These are phyloP conservation scores for Geranium incanum DNA, from an alignment of 441 rosid species.

Conservation along the genomic window DNA sequence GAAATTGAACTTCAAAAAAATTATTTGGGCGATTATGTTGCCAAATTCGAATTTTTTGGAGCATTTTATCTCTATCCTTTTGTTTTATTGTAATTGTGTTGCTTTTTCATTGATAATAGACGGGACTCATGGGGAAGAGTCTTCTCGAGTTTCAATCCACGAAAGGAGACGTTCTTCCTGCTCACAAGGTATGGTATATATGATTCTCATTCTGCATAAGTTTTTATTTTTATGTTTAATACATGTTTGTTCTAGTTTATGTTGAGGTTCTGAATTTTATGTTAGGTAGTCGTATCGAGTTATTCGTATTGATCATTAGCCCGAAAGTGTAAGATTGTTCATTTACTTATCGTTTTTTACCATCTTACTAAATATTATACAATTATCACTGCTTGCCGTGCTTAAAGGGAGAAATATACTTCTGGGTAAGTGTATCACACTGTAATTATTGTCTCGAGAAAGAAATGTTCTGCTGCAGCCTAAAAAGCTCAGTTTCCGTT, in stretches of 20 bases:
- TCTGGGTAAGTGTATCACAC: background rate
- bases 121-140: slow-evolving; percentile 88
- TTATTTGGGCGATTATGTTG: background rate
- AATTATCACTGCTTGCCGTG: background rate
- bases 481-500: slow-evolving; percentile 1
- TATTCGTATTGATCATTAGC: background rate
- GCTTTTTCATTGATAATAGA: slow-evolving; percentile 30
- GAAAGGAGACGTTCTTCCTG: slow-evolving; percentile 90
- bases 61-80: background rate
- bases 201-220: background rate
- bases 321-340: background rate
- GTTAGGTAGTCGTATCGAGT: background rate
- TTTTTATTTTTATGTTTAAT: background rate
- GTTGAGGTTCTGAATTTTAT: slow-evolving; percentile 5
- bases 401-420: background rate
- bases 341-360: background rate
- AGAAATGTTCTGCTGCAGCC: slow-evolving; percentile 9
- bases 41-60: background rate
- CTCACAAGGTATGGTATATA: slow-evolving; percentile 56
- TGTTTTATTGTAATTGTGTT: slow-evolving; percentile 6
- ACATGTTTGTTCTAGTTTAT: background rate
- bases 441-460: background rate
- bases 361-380: background rate
- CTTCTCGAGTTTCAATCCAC: slow-evolving; percentile 83
- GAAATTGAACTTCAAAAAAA: background rate